Base-by-base conservation (phyloP, 2,329 filamentous ascomycete genomes). In the Aspergillus sp. region DNA sequence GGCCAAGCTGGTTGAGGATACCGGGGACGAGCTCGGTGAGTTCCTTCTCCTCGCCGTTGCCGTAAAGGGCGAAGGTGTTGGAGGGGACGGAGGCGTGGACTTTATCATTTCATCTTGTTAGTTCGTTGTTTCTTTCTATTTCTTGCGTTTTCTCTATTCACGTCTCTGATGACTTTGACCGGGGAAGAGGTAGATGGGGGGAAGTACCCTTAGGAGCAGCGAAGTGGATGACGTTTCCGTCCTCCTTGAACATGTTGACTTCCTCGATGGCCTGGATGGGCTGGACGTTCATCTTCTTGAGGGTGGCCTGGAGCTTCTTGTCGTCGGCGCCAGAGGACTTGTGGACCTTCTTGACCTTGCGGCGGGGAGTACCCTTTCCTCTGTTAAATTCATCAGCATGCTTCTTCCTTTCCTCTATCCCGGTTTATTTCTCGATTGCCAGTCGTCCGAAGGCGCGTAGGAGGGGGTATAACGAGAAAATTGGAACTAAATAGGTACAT, bases 221-320 rank as follows among this genome's bases (percentile, higher is more conserved):
- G 79, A 99, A 99, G 87, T 99, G 95, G 75, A 99, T 98, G 79
- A 99, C 95, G 80, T 99, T 99, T 80, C 95, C 95, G 78, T 99
- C 95, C 77, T 90, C 90, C 90, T 99, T 99, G 89, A 99, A 99
- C 95, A 99, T 99, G 89, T 99, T 99, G 79, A 99, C 95, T 85
- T 99, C 95, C 88, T 99, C 95, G 73, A 99, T 99, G 68, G 90
- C 91, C 84, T 96, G 93, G 81, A 99, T 98, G 73, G 95, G 95
- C 87, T 99, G 95, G 60, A 96, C 93, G 82, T 98, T 98, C 79
- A 99, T 88, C 90, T 99, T 99, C 90, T 99, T 99, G 68, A 99
- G 86, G 63, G 91, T 84, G 63, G 89, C 87, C 84, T 99, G 95
- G 66, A 99, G 91, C 88, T 99, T 99, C 91, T 97, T 98, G 89